Percentiles rank a stretch among this genome's conserved stretches.
These are phyloP conservation scores for Eucalyptus pauciflora DNA, from an alignment of 345 rosid species.

Conservation along the genomic window DNA sequence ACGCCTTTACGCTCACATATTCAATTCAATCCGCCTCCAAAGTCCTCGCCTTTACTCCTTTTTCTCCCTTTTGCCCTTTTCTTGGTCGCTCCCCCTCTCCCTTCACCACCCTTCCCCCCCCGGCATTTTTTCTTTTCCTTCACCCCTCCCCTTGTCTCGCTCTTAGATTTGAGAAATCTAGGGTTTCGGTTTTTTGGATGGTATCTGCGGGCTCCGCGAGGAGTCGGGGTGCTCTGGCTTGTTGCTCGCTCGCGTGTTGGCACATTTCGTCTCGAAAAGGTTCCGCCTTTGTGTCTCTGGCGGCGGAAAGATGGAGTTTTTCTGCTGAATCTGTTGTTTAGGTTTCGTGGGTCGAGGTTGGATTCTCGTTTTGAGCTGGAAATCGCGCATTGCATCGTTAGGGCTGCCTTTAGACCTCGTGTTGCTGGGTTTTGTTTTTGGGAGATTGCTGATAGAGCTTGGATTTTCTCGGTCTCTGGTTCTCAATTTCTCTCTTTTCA, in stretches of 20 bases:
- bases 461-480: not conserved
- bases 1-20: not conserved
- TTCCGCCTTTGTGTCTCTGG: not conserved
- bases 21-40: not conserved
- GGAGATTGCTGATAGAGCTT: not conserved
- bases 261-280: not conserved
- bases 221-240: not conserved
- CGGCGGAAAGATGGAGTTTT: slow-evolving; percentile 5
- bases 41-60: not conserved
- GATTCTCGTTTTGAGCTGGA: not conserved
- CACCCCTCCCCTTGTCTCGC: not conserved
- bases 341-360: not conserved
- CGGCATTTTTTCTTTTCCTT: not conserved
- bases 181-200: slow-evolving; percentile 11
- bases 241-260: not conserved
- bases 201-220: not conserved
- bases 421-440: not conserved
- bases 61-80: not conserved
- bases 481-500: not conserved
- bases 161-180: slow-evolving; percentile 20
- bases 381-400: not conserved
- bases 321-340: not conserved
- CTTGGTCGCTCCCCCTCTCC: slow-evolving; percentile 8
- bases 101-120: not conserved
- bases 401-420: not conserved